A percentile compares a stretch with the other conserved stretches of the same genome.
Evolutionary conservation across 176 grass and related monocot genomes (phyloP).

Genomic region (Rhynchospora breviuscula): DNA sequence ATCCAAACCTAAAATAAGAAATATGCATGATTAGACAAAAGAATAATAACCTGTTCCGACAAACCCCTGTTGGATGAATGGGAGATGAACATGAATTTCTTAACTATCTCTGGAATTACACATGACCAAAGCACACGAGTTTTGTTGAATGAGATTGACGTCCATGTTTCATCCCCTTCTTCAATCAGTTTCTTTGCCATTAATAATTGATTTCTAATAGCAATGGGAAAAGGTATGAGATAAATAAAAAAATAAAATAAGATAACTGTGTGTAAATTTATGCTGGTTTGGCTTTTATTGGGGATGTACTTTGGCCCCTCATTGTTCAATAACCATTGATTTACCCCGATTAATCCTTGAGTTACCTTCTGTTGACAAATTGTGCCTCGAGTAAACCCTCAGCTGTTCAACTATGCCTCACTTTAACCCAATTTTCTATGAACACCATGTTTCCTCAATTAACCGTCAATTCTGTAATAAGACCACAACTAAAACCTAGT

Average conservation of each 20-base stretch:
- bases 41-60: constrained; percentile 55
- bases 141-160: constrained; percentile 58
- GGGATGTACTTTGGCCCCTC: neutral
- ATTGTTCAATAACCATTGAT: neutral
- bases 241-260: constrained; percentile 16
- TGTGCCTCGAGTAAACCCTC: neutral
- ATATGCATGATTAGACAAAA: neutral
- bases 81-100: constrained; percentile 58
- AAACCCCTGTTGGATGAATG: constrained; percentile 54
- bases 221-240: constrained; percentile 8
- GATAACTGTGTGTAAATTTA: neutral
- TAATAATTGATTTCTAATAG: constrained; percentile 78
- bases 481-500: neutral
- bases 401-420: neutral
- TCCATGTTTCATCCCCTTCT: constrained; percentile 67
- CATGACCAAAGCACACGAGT: constrained; percentile 72
- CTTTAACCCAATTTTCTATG: neutral
- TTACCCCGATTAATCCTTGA: constrained; percentile 1
- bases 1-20: neutral
- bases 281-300: constrained; percentile 9
- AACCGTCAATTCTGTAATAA: neutral
- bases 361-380: neutral
- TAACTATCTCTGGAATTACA: constrained; percentile 55
- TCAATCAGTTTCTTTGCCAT: constrained; percentile 66
- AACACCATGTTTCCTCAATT: neutral